phyloP scores from a whole-genome alignment of 306 rosid genomes.

The Sicyos edulis region DNA sequence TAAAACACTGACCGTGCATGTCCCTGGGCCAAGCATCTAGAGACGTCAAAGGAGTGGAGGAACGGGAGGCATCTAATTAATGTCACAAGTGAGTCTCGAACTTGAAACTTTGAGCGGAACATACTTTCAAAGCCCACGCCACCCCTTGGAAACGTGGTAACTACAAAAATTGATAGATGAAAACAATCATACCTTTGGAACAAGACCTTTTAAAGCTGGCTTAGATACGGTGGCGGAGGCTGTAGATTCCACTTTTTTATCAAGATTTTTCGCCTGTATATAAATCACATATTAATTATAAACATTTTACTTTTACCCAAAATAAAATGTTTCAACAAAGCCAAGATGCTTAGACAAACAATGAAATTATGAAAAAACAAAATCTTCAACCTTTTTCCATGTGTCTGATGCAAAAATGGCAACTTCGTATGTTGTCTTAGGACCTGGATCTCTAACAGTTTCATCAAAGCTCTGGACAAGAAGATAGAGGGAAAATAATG shows the following conservation, averaged over 20 bases:
- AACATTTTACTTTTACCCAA: neutral
- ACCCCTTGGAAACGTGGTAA: no score
- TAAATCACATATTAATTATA: slow-evolving; percentile 18
- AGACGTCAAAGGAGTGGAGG: no score
- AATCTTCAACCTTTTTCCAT: slow-evolving; percentile 64
- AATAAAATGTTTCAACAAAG: neutral
- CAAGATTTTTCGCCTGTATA: slow-evolving; percentile 49
- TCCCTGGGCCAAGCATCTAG: no score
- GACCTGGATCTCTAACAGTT: slow-evolving; percentile 56
- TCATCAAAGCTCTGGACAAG: slow-evolving; percentile 52
- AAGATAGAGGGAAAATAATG: slow-evolving; percentile 24
- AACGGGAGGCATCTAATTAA: no score
- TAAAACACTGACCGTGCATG: no score
- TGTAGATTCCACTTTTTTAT: slow-evolving; percentile 26
- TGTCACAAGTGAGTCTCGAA: no score
- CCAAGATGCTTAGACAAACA: neutral
- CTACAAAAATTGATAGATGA: neutral
- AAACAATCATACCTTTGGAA: slow-evolving; percentile 39
- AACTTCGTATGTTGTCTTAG: slow-evolving; percentile 72
- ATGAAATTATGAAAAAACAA: neutral
- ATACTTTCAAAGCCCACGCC: no score
- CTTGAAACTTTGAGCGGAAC: no score
- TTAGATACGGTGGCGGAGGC: slow-evolving; percentile 25
- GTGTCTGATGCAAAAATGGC: slow-evolving; percentile 63
- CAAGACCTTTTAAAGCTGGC: slow-evolving; percentile 30